Evolutionary conservation across 257 asterid species (phyloP).

Genomic region (Oldenlandia corymbosa): DNA sequence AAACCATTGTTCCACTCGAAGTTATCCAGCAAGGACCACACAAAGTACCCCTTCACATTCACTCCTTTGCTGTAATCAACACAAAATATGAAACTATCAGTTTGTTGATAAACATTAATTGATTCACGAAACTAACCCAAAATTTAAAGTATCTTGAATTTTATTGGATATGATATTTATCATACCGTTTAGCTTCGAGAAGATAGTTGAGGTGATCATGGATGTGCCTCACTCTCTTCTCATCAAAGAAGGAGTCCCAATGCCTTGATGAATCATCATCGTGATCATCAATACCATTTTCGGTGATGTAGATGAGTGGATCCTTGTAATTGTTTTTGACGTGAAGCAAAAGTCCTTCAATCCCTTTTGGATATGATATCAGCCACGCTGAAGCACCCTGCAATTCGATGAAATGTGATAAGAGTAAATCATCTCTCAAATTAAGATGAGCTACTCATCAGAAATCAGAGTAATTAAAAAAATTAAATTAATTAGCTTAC

Average conservation of each 20-base stretch:
- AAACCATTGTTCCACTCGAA: slow-evolving; percentile 32
- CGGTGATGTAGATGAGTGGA: slow-evolving; percentile 43
- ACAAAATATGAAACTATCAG: neutral
- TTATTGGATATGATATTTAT: too few species aligned
- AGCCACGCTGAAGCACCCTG: slow-evolving; percentile 11
- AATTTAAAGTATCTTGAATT: too few species aligned
- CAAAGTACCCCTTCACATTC: slow-evolving; percentile 39
- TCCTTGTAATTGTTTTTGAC: slow-evolving; percentile 28
- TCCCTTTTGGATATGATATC: slow-evolving; percentile 1
- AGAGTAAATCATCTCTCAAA: too few species aligned
- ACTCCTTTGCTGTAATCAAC: slow-evolving; percentile 34
- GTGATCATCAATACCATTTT: slow-evolving; percentile 20
- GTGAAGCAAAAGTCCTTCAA: slow-evolving; percentile 11
- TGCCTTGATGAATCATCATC: slow-evolving; percentile 20
- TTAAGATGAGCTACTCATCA: too few species aligned
- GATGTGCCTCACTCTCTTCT: slow-evolving; percentile 25
- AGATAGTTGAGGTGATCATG: slow-evolving; percentile 23
- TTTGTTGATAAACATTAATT: neutral
- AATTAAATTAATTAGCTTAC: neutral
- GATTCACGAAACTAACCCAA: neutral
- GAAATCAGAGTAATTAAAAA: too few species aligned
- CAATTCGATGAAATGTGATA: neutral
- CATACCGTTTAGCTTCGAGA: neutral
- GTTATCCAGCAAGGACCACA: slow-evolving; percentile 39
- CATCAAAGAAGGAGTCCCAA: slow-evolving; percentile 27